phyloP scores from a whole-genome alignment of 2,329 filamentous ascomycete species.

The Aspergillus felis region DNA sequence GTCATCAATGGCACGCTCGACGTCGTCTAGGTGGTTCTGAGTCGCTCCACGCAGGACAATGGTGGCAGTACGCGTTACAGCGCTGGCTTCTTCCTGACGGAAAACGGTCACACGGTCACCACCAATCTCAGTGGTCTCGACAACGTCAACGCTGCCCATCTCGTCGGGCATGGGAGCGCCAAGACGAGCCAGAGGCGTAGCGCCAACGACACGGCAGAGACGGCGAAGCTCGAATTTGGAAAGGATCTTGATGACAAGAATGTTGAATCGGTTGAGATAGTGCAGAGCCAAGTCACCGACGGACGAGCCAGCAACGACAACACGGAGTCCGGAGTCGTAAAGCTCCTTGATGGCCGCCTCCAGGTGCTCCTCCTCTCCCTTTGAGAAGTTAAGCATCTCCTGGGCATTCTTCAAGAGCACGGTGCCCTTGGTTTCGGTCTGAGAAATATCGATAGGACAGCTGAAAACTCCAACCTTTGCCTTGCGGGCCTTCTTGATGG shows the following conservation, averaged over 20 bases:
- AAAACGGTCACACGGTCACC: conserved; percentile 98
- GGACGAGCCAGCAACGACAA: conserved; percentile 87
- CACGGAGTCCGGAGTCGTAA: conserved; percentile 86
- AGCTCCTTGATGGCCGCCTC: conserved; percentile 92
- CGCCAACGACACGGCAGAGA: conserved; percentile 92
- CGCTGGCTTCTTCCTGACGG: conserved; percentile 76
- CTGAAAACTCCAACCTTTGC: conserved; percentile 97
- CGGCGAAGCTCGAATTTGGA: conserved; percentile 97
- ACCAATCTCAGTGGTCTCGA: conserved; percentile 96
- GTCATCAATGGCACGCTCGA: conserved; percentile 95
- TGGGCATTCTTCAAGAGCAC: conserved; percentile 94
- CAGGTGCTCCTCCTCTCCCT: conserved; percentile 89
- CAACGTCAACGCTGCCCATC: conserved; percentile 91
- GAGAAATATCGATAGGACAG: conserved; percentile 89
- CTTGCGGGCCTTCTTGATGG: conserved; percentile 82
- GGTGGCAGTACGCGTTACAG: conserved; percentile 87
- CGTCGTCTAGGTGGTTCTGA: conserved; percentile 95
- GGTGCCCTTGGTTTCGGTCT: conserved; percentile 98
- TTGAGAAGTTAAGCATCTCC: conserved; percentile 98
- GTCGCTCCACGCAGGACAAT: conserved; percentile 92
- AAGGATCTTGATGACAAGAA: conserved; percentile 92
- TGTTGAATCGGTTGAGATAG: conserved; percentile 96
- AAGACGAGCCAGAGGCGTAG: conserved; percentile 89
- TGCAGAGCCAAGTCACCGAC: conserved; percentile 94
- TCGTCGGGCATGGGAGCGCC: conserved; percentile 99